Base-by-base conservation (phyloP, 495 filamentous ascomycete genomes). In the Opeltia flavorubescens region DNA sequence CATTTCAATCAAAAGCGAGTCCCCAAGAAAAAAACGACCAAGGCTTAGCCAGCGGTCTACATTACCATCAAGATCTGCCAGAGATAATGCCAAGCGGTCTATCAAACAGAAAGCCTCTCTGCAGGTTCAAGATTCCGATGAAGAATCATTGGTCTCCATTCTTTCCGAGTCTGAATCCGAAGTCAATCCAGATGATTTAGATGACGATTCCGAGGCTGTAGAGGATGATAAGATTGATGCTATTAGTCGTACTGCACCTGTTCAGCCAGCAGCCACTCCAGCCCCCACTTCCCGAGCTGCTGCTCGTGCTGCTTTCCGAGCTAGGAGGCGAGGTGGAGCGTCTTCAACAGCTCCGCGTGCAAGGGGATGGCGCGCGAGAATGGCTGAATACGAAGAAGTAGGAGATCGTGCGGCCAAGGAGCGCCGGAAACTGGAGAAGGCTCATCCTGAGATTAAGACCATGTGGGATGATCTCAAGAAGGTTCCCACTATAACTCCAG, bases 391-490 rank as follows among this genome's bases (percentile, higher is more conserved):
- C 34, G 56, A 57, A 39, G 33, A 33, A 53, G 62, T 46, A 55
- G 64, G 50, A 55, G 57, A 47, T 21, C 38, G 52, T 46, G 55
- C 53, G 44, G 59, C 54, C n/a, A 66, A 59, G 55, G 77, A 81
- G 52, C 71, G 79, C 15, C 61, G 64, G 48, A 80, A 78, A 46
- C 77, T 95, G 5, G 83, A 89, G 55, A 62, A 66, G 6, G 67
- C 81, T 30, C 91, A 98, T 61, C 87, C 91, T 1, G 71, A 74
- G 29, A 69, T 98, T 33, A 61, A 55, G 18, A 86, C 78, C 0
- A 91, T 95, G 81, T 98, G 89, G 89, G 63, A 74, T 3, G 75
- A 81, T 25, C 71, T 96, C 1, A 71, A 76, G 57, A 65, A 76
- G 3, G 72, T 78, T 46, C 77, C 84, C 1, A 64, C 72, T 15